These are phyloP conservation scores for Backusella tuberculispora DNA, from an alignment of 192 early-diverging fungal species.

Conservation along the genomic window DNA sequence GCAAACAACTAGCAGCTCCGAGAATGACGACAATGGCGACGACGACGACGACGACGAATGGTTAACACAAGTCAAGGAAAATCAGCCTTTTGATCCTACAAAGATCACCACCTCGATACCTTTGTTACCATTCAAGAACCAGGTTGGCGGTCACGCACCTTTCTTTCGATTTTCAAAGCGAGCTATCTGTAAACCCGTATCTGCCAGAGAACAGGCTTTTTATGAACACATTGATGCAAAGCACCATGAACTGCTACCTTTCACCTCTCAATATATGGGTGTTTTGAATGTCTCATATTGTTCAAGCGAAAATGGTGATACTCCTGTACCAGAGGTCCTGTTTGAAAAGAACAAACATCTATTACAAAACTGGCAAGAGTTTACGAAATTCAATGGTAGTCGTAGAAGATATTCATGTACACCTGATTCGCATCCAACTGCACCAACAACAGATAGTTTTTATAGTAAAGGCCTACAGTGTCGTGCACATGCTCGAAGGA, in stretches of 20 bases:
- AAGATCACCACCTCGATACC: constrained; percentile 55
- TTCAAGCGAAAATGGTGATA: background rate
- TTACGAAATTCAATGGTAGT: constrained; percentile 34
- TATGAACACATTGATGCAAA: constrained; percentile 85
- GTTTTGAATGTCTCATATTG: constrained; percentile 93
- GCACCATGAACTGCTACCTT: constrained; percentile 82
- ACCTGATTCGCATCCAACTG: background rate
- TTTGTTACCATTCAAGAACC: constrained; percentile 76
- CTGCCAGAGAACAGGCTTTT: constrained; percentile 79
- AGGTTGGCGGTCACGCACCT: constrained; percentile 94
- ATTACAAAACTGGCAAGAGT: constrained; percentile 62
- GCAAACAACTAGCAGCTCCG: background rate
- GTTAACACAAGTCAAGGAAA: constrained; percentile 5
- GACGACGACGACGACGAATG: background rate
- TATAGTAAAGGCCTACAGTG: background rate
- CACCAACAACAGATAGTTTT: background rate
- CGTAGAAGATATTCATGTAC: constrained; percentile 20
- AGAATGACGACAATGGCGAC: background rate
- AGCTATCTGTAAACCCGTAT: constrained; percentile 95
- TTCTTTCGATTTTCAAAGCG: constrained; percentile 95
- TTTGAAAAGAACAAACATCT: constrained; percentile 92
- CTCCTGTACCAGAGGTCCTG: constrained; percentile 68
- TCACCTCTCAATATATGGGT: constrained; percentile 93
- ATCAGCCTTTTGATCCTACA: constrained; percentile 36
- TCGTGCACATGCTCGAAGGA: background rate